These are phyloP conservation scores for Sugiyamaella lignohabitans DNA, from an alignment of 805 yeast genomes.

Conservation along the genomic window DNA sequence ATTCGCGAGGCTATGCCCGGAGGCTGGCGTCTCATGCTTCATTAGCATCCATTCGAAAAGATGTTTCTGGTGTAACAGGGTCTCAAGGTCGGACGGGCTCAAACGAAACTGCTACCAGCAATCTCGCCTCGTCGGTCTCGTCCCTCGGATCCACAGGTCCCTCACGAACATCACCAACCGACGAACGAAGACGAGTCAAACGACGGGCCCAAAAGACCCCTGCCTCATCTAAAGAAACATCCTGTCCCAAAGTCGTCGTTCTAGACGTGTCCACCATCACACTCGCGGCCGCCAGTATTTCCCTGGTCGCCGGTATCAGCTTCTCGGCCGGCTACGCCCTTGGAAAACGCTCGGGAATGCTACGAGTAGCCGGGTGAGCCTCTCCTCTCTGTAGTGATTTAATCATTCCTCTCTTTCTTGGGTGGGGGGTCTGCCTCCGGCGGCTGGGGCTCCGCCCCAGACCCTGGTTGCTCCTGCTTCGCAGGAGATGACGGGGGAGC, in stretches of 20 bases:
- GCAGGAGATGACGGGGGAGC: no score
- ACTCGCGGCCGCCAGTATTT: slow-evolving; percentile 17
- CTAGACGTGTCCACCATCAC: slow-evolving; percentile 13
- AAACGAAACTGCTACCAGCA: not conserved
- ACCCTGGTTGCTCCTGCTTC: no score
- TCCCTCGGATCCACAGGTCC: not conserved
- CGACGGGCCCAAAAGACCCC: slow-evolving; percentile 1
- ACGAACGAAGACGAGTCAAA: slow-evolving; percentile 4
- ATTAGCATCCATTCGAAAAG: slow-evolving; percentile 6
- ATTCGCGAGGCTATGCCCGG: not conserved
- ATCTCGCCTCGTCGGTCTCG: not conserved
- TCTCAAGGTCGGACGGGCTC: not conserved
- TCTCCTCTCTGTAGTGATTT: no score
- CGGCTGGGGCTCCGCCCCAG: no score
- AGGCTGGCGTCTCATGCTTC: slow-evolving; percentile 2
- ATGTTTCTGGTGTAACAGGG: not conserved
- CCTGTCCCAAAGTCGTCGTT: not conserved
- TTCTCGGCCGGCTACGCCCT: slow-evolving; percentile 23
- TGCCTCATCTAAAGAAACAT: not conserved
- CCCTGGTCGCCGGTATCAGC: slow-evolving; percentile 19
- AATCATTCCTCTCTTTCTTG: no score
- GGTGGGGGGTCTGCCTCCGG: no score
- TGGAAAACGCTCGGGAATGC: slow-evolving; percentile 15
- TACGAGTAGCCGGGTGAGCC: not conserved
- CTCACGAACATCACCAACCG: not conserved